A percentile compares a stretch with the other conserved stretches of the same genome.
Evolutionary conservation across 2,329 filamentous ascomycete genomes (phyloP).

Genomic region (Clathrospora elynae): DNA sequence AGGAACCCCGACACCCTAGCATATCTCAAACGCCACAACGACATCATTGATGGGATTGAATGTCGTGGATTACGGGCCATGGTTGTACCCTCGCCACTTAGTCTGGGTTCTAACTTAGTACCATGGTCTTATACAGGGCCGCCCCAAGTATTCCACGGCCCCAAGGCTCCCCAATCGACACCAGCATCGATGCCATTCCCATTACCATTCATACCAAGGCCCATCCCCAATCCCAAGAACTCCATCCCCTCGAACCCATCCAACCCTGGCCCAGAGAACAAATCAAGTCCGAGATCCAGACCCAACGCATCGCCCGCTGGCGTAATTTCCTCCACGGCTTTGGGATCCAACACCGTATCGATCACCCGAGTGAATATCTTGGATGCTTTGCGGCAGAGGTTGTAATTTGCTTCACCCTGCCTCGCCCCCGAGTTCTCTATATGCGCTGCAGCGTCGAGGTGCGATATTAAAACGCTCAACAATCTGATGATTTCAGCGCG

Average conservation of each 20-base stretch:
- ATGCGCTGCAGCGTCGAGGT: conserved; percentile 44
- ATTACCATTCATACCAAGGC: conserved; percentile 16
- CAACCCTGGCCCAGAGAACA: conserved; percentile 33
- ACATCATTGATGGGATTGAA: too few relatives aligned
- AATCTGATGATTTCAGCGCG: conserved; percentile 47
- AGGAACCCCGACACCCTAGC: too few relatives aligned
- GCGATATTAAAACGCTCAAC: conserved; percentile 48
- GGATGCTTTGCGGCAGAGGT: conserved; percentile 39
- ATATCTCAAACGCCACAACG: too few relatives aligned
- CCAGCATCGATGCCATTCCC: conserved; percentile 11
- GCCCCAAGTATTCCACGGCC: conserved; percentile 33
- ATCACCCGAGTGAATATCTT: conserved; percentile 39
- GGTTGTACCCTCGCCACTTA: too few relatives aligned
- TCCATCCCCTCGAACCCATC: conserved; percentile 41
- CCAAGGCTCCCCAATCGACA: conserved; percentile 34
- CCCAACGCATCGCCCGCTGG: conserved; percentile 21
- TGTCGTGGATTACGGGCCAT: too few relatives aligned
- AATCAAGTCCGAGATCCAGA: conserved; percentile 29
- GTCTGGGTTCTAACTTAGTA: too few relatives aligned
- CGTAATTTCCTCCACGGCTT: conserved; percentile 18
- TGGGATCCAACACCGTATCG: conserved; percentile 37
- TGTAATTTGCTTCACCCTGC: conserved; percentile 45
- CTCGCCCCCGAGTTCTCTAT: conserved; percentile 38
- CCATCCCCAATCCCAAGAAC: conserved; percentile 25
- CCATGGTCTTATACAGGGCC: conserved; percentile 5